Conservation (phyloP, 2,329 filamentous ascomycete species). For the Hymenoscyphus fructigenus region DNA sequence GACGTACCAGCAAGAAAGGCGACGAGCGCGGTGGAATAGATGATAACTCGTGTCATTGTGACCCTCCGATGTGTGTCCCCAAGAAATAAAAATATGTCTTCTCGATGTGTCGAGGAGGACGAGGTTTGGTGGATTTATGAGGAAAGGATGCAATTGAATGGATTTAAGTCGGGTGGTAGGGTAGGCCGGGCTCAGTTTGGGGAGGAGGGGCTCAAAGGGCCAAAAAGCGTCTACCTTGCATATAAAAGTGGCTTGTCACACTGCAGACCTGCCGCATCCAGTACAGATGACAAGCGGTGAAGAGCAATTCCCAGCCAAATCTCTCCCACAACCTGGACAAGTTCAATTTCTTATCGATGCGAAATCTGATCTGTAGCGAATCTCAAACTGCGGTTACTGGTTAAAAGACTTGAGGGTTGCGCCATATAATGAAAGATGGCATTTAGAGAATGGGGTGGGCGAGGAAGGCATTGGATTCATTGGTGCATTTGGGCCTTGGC, state of each 20-base stretch:
- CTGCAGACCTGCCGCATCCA: not conserved
- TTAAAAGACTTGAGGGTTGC: not conserved
- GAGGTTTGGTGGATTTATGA: not conserved
- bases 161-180: not conserved
- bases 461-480: not conserved
- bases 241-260: not conserved
- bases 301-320: not conserved
- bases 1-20: slow-evolving; percentile 45
- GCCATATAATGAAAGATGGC: not conserved
- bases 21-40: slow-evolving; percentile 43
- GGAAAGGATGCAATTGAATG: not conserved
- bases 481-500: not conserved
- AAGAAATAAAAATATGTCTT: not conserved
- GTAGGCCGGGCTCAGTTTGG: not conserved
- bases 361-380: not conserved
- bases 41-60: slow-evolving; percentile 45
- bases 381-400: not conserved
- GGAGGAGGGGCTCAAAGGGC: not conserved
- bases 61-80: slow-evolving; percentile 17
- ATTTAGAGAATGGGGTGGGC: not conserved
- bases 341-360: not conserved
- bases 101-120: not conserved
- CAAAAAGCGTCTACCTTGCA: not conserved
- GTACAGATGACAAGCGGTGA: not conserved
- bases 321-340: not conserved